Conservation (phyloP, 148 eudicot species). For the Silene latifolia region DNA sequence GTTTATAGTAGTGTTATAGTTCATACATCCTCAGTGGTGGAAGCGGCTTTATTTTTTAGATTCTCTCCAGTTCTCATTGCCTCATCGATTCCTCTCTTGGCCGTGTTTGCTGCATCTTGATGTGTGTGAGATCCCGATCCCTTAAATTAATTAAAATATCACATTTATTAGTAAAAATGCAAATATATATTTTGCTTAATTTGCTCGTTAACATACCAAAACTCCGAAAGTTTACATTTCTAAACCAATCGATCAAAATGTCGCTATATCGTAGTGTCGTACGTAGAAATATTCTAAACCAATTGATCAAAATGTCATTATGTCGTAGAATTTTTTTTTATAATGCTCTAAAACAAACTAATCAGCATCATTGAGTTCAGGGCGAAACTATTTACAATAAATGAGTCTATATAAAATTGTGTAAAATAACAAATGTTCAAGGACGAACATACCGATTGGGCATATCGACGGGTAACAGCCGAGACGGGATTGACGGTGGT, state of each 20-base stretch:
- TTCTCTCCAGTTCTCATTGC: constrained; percentile 44
- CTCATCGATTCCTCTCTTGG: constrained; percentile 47
- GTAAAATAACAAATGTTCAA: neutral
- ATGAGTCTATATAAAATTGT: neutral
- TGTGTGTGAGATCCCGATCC: constrained; percentile 24
- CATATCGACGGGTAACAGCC: constrained; percentile 14
- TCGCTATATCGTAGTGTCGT: no score
- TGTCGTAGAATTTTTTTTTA: no score
- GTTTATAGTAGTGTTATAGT: no score
- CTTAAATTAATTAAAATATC: neutral
- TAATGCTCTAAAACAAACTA: no score
- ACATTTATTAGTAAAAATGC: neutral
- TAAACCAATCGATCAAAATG: neutral
- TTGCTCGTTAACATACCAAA: neutral
- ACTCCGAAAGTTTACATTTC: neutral
- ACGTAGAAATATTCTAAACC: no score
- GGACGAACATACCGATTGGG: constrained; percentile 16
- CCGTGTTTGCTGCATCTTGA: constrained; percentile 32
- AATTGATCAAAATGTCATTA: no score
- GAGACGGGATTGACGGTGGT: constrained; percentile 1
- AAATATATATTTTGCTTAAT: neutral
- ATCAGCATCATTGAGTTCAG: no score
- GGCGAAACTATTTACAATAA: no score
- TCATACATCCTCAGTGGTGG: constrained; percentile 46
- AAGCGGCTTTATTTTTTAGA: constrained; percentile 41